phyloP scores from a whole-genome alignment of 495 filamentous ascomycete species.

The Daldinia vernicosa region DNA sequence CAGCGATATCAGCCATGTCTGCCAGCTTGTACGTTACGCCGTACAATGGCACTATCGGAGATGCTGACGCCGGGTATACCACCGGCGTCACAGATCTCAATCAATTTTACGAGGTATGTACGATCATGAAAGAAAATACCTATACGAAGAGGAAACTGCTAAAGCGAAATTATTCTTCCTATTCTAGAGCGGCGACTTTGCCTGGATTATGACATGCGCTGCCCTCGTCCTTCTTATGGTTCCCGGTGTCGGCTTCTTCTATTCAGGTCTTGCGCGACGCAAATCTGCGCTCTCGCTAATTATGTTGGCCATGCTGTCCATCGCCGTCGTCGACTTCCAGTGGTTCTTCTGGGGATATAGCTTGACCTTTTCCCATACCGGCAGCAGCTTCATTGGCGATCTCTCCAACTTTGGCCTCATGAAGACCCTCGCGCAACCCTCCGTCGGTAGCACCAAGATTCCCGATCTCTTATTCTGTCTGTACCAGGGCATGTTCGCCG shows the following conservation, averaged over 20 bases:
- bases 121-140: conserved; percentile 5
- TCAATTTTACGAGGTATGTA: conserved; percentile 52
- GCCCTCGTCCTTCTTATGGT: conserved; percentile 91
- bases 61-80: conserved; percentile 44
- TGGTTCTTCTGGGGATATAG: conserved; percentile 99
- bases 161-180: conserved; percentile 22
- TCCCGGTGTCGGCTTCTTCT: conserved; percentile 96
- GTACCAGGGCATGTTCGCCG: conserved; percentile 89
- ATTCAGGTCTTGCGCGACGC: conserved; percentile 94
- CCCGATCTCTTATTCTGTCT: conserved; percentile 92
- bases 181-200: conserved; percentile 77
- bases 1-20: conserved; percentile 42
- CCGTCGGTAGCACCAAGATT: conserved; percentile 79
- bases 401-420: conserved; percentile 85
- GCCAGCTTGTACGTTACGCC: conserved; percentile 43
- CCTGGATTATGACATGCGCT: conserved; percentile 80
- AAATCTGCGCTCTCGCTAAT: conserved; percentile 96
- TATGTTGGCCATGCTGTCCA: conserved; percentile 92
- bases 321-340: conserved; percentile 90
- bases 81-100: conserved; percentile 45
- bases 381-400: conserved; percentile 87
- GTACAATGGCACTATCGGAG: conserved; percentile 47
- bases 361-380: conserved; percentile 84
- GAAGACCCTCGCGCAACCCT: conserved; percentile 80
- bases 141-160: conserved; percentile 24